These are phyloP conservation scores for Phytophthora aleatoria DNA, from an alignment of 352 stramenopile species.

Conservation along the genomic window DNA sequence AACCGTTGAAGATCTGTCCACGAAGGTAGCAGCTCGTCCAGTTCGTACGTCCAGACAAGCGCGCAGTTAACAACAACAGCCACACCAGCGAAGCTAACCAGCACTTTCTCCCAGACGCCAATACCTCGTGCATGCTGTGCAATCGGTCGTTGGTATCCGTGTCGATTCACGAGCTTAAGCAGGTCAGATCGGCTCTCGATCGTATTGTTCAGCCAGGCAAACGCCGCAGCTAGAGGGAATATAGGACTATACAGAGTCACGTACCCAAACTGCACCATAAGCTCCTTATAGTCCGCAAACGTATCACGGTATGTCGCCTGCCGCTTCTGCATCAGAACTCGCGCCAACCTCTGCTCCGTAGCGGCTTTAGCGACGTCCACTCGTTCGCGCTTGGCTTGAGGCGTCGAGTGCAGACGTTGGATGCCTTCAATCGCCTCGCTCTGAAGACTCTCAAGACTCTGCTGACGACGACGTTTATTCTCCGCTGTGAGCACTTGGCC, in stretches of 20 bases:
- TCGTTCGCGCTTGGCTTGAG: constrained; percentile 14
- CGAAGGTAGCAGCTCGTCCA: constrained; percentile 50
- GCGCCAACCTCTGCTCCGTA: constrained; percentile 46
- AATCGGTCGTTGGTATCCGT: constrained; percentile 87
- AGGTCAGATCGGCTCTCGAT: constrained; percentile 92
- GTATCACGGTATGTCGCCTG: constrained; percentile 69
- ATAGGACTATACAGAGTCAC: constrained; percentile 92
- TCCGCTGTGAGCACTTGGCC: constrained; percentile 51
- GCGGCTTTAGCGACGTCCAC: constrained; percentile 33
- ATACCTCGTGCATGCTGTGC: constrained; percentile 91
- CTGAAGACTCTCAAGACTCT: constrained; percentile 27
- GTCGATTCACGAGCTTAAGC: constrained; percentile 91
- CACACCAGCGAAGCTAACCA: constrained; percentile 92
- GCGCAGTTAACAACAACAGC: constrained; percentile 94
- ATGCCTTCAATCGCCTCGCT: constrained; percentile 12
- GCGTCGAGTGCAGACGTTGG: constrained; percentile 7
- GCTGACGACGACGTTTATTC: constrained; percentile 40
- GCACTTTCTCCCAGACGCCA: constrained; percentile 92
- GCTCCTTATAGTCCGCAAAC: constrained; percentile 78
- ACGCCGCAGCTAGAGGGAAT: constrained; percentile 90
- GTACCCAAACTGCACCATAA: constrained; percentile 93
- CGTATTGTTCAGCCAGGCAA: constrained; percentile 91
- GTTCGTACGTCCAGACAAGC: constrained; percentile 86
- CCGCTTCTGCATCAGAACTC: constrained; percentile 64
- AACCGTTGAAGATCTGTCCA: constrained; percentile 67